Base-by-base conservation (phyloP, 805 yeast species). In the Zygoascus flipseniorum region DNA sequence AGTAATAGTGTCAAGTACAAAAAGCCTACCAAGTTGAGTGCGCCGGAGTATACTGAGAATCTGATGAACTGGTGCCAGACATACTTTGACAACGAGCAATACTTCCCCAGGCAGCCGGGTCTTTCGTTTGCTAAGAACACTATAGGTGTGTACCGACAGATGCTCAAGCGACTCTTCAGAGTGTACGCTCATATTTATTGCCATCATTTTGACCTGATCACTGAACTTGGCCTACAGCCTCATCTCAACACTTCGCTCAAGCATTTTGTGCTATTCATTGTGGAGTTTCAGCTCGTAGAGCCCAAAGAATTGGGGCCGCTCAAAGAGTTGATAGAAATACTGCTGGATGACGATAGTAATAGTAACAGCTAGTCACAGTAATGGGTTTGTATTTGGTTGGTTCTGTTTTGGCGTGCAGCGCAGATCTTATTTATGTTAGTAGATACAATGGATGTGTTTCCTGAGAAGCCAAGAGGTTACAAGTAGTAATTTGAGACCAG, bases 151-250 rank as follows among this genome's bases (percentile, higher is more conserved):
- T 86, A 89, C 45, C 85, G 83, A 63, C 90, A 95, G 18, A 88
- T 93, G 47, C 81, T 93, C 76, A 89, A 92, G 70, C 79, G 99
- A 60, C 74, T 93, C 50, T 93, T 90, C 70, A 78, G 99, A 66
- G 89, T 93, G 2, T 93, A 93, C 65, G 98, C 99, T 1, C 99
- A 93, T 70, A 87, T 93, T 45, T 93, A 93, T 69, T 93, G 99
- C 65, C 98, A 93, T 65, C 99, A 93, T 68, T 92, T 93, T 69
- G 96, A 89, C 66, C 97, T 92, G 69, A 86, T 93, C 54, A 80
- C 89, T 43, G 98, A 90, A 66, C 75, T 93, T 60, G 96, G 96
- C 1, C 73, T 92, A 62, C 97, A 90, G 67, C 86, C 95, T 11
- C 96, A 92, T 62, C 76, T 92, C 60, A 93, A 93, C 66, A 92